Evolutionary conservation across 2,329 filamentous ascomycete species (phyloP), one percentile per base, ranked within the genome.

Genomic region (Fusarium fujikuroi): DNA sequence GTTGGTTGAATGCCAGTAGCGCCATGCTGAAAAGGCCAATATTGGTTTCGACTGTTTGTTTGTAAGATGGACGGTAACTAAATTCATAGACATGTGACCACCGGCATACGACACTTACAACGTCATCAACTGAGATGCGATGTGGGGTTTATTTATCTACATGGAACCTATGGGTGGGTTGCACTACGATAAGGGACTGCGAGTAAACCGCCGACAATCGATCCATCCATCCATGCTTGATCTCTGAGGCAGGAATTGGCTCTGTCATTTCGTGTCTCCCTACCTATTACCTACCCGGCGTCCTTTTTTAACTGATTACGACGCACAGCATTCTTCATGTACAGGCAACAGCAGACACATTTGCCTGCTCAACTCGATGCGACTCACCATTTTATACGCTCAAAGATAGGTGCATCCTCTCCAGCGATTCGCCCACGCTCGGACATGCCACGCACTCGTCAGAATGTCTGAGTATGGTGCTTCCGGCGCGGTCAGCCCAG

Each of bases 401-500:
- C 23, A 43, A 19, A 52, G n/a, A 52, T 30, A 52, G 15, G 21
- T 21, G 37, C 40, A 28, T 16, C 43, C 23, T 43, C 25, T 37
- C 25, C 30, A 60, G 15, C 50, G 50, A 23, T 44, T 39, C 25
- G 39, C 42, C 39, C 42, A 53, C 54, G 42, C 44, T 68, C 61
- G 60, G 59, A 59, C 52, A 72, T 71, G 65, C 52, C 60, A 62
- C 54, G 25, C 63, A 28, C 43, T 44, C 25, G 54, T 49, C 67
- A 75, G 28, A 62, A 78, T 78, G 76, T 76, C 76, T 67, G 76
- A 78, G 64, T 75, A 70, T 43, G 75, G 67, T 59, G 69, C 67
- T 39, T 69, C 76, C 28, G 76, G 78, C 64, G 58, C 64, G 46
- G 49, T 75, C 42, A 76, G 70, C 40, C 57, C 74, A 72, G 72